Evolutionary conservation across 352 stramenopile genomes (phyloP).

Genomic region (Albugo candida): DNA sequence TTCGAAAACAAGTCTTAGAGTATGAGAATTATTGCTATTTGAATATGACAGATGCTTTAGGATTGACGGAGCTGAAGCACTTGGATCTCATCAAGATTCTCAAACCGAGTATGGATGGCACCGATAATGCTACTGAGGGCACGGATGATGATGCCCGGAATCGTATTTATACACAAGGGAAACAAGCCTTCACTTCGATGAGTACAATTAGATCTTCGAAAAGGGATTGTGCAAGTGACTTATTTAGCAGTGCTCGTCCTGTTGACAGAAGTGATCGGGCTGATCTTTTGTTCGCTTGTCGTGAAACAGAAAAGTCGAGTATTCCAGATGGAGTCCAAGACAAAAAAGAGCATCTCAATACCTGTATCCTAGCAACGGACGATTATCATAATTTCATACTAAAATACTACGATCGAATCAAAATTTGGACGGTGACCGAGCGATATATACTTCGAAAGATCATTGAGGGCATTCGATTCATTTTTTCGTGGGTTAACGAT

Average conservation of each 20-base stretch:
- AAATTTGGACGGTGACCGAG: conserved; percentile 25
- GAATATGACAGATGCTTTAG: conserved; percentile 27
- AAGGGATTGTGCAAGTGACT: too few species aligned
- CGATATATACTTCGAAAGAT: conserved; percentile 27
- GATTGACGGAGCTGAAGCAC: background rate
- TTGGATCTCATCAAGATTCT: background rate
- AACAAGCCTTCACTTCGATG: too few species aligned
- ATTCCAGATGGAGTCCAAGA: too few species aligned
- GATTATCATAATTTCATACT: conserved; percentile 28
- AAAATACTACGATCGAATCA: conserved; percentile 25
- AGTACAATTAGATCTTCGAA: too few species aligned
- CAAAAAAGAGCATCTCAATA: conserved; percentile 2
- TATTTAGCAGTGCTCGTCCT: background rate
- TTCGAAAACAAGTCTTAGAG: conserved; percentile 30
- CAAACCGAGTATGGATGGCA: background rate
- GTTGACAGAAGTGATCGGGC: conserved; percentile 18
- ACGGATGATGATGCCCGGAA: background rate
- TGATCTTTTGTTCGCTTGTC: conserved; percentile 34
- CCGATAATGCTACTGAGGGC: background rate
- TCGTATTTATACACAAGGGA: too few species aligned
- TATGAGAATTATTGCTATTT: conserved; percentile 66
- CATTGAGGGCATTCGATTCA: conserved; percentile 25
- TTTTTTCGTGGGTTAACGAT: conserved; percentile 41
- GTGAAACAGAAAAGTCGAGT: background rate
- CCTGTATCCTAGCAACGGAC: conserved; percentile 17